phyloP scores from a whole-genome alignment of 2,329 filamentous ascomycete species.

The Curvularia spicifera region DNA sequence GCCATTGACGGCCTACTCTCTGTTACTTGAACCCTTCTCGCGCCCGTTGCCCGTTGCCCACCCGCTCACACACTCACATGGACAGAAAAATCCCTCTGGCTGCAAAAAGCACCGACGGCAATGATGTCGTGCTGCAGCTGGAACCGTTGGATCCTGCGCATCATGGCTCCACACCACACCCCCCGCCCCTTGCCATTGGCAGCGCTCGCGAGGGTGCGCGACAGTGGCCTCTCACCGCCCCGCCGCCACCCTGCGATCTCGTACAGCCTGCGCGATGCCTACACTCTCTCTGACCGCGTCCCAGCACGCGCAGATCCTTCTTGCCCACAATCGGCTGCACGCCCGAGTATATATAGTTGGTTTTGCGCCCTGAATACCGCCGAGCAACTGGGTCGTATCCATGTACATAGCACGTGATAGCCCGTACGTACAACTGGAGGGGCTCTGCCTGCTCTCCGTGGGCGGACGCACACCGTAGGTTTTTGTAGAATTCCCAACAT shows the following conservation, averaged over 20 bases:
- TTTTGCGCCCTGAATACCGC: background rate
- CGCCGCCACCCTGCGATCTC: conserved; percentile 15
- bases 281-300: background rate
- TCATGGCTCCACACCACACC: conserved; percentile 18
- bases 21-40: background rate
- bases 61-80: background rate
- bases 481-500: background rate
- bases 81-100: background rate
- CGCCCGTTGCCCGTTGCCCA: background rate
- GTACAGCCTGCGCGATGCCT: conserved; percentile 1
- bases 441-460: background rate
- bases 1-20: background rate
- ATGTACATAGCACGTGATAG: too few species aligned
- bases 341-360: background rate
- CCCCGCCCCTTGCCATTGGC: conserved; percentile 28
- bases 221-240: conserved; percentile 15
- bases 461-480: background rate
- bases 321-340: background rate
- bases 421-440: background rate
- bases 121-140: conserved; percentile 20
- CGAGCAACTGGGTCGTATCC: background rate
- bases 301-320: conserved; percentile 3
- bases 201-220: conserved; percentile 22
- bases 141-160: conserved; percentile 16
- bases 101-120: conserved; percentile 4